Percentiles rank a stretch among this genome's conserved stretches.
Conservation (phyloP, 306 rosid genomes). For the Fagus crenata region DNA sequence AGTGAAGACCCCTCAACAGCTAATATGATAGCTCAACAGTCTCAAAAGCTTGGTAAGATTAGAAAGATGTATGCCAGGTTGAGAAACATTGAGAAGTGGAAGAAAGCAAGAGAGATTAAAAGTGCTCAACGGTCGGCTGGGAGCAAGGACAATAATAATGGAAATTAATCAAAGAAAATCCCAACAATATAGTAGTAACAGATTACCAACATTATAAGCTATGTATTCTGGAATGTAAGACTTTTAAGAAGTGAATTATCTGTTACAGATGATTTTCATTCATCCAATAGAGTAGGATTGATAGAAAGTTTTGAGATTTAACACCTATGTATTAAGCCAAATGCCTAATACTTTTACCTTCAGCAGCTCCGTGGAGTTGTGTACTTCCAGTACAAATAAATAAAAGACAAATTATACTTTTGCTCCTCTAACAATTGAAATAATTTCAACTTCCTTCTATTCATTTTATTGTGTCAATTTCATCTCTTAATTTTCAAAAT, state of each 20-base stretch:
- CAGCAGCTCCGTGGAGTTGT: neutral
- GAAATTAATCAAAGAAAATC: conserved; percentile 36
- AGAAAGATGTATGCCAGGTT: conserved; percentile 69
- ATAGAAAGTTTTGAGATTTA: too few relatives aligned
- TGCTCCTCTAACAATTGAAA: too few relatives aligned
- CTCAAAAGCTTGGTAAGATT: conserved; percentile 57
- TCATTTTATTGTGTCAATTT: too few relatives aligned
- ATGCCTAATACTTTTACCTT: neutral
- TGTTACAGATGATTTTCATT: conserved; percentile 18
- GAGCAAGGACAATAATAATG: conserved; percentile 22
- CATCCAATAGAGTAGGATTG: conserved; percentile 16
- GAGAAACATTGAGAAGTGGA: conserved; percentile 59
- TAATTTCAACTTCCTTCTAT: too few relatives aligned
- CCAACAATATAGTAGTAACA: neutral
- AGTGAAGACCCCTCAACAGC: conserved; percentile 61
- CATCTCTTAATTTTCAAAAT: too few relatives aligned
- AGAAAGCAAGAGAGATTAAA: conserved; percentile 49
- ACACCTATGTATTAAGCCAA: neutral
- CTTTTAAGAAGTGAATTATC: neutral
- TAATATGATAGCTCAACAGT: conserved; percentile 57
- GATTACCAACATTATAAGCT: conserved; percentile 8
- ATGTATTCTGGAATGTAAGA: neutral
- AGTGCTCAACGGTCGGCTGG: neutral
- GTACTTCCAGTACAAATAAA: neutral
- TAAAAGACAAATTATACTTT: neutral